Base-by-base conservation (phyloP, 1,284 basidiomycete species). In the Rhodotorula sp. region DNA sequence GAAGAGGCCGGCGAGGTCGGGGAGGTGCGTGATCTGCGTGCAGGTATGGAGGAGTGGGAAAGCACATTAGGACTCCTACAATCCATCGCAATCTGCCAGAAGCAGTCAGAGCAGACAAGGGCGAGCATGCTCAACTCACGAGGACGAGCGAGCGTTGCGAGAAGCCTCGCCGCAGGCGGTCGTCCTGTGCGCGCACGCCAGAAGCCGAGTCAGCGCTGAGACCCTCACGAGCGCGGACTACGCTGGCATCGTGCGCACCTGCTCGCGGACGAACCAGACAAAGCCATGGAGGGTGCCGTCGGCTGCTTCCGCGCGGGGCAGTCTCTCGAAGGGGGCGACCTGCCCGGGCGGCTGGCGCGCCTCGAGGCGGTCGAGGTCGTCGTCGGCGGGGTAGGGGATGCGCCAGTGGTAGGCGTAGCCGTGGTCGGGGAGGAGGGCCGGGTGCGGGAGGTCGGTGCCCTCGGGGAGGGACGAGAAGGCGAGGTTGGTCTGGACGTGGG, bases 401-500 rank as follows among this genome's bases (percentile, higher is more conserved):
- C 57, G 67, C 74, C 73, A 78, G 52, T 25, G 64, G 68, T 74
- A 74, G 17, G 56, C 45, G 48, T 71, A 72, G 2, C 53, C 64
- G 8, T 21, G 56, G 13, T 80, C 83, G 81, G 63, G 93, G 93
- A 79, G 97, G 0, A 92, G 88, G 0, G 92, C 93, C 82, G 97
- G 97, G 7, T 93, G 23, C 19, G 81, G 75, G 44, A 83, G 80
- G 9, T 78, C 78, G n/a, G n/a, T 13, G 3, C 83, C 83, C 71
- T 84, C 83, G 61, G 96, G 96, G 79, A 99, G 94, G 0, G 93
- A 89, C 0, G 92, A 93, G 82, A 98, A 98, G 9, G 94, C 93
- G 67, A 93, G 94, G 70, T 68, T 70, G 46, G 44, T 4, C 70
- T 49, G 65, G n/a, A 80, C 34, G 66, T 57, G 68, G 50, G 46